Percentiles rank a stretch among this genome's conserved stretches.
phyloP scores from a whole-genome alignment of 2,329 filamentous ascomycete genomes.

The Ambrosiella cleistominuta region DNA sequence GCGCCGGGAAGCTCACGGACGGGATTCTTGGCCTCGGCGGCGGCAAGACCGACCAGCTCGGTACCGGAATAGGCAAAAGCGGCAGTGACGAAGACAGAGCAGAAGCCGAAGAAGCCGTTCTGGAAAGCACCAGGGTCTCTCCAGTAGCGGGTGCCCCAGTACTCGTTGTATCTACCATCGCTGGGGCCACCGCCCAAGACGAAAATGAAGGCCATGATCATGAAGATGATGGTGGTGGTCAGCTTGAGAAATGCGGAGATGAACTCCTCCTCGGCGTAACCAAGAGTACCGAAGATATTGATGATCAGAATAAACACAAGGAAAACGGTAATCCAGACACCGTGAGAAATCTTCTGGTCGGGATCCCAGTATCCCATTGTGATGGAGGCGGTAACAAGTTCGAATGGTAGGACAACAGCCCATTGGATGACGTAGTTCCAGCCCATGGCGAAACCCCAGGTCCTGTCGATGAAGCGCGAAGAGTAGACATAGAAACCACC shows the following conservation, averaged over 20 bases:
- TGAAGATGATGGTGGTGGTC: slow-evolving; percentile 39
- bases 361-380: slow-evolving; percentile 35
- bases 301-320: slow-evolving; percentile 30
- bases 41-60: slow-evolving; percentile 51
- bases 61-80: slow-evolving; percentile 53
- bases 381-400: slow-evolving; percentile 32
- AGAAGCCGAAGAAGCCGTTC: slow-evolving; percentile 53
- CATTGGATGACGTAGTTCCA: slow-evolving; percentile 35
- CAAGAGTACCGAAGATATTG: slow-evolving; percentile 38
- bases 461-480: slow-evolving; percentile 42
- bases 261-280: slow-evolving; percentile 39
- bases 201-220: slow-evolving; percentile 40
- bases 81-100: slow-evolving; percentile 50
- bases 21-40: slow-evolving; percentile 50
- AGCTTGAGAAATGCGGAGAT: slow-evolving; percentile 38
- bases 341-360: slow-evolving; percentile 23
- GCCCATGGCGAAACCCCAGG: slow-evolving; percentile 39
- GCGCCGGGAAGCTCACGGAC: slow-evolving; percentile 57
- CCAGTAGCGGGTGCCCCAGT: slow-evolving; percentile 28
- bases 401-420: slow-evolving; percentile 32
- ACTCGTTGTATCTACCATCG: slow-evolving; percentile 23
- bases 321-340: slow-evolving; percentile 37
- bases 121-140: slow-evolving; percentile 36
- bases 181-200: slow-evolving; percentile 39
- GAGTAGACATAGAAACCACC: slow-evolving; percentile 47